Evolutionary conservation across 2,329 filamentous ascomycete species (phyloP), one percentile per base, ranked within the genome.

Genomic region (Beauveria sp.): DNA sequence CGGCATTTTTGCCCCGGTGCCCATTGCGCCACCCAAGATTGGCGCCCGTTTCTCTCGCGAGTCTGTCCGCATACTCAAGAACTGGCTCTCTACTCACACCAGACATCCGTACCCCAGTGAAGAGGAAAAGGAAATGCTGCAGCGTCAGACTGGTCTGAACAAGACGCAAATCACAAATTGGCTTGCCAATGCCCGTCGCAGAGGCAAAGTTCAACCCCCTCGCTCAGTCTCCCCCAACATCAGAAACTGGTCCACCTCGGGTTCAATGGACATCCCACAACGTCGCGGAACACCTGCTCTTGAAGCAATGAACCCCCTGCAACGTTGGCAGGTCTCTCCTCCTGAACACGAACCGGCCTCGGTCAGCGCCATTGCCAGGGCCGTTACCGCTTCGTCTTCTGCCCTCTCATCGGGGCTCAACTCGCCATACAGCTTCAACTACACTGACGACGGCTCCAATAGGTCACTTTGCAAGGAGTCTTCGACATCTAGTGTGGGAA

Each of bases 71-170:
- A 83, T 91, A 46, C 76, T 97, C 55, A 93, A 93, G 74, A 86
- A 87, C 67, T 97, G 92, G 92, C 81, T 96, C 37, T 84, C 87
- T 0, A 86, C 85, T 7, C 91, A 96, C 70, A 84, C 84, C 68
- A 83, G 89, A 57, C 90, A 96, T 67, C 92, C 92, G 0, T 97
- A 96, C 70, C 92, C 92, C 5, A 92, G 85, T 40, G 91, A 96
- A 48, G 86, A 91, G 62, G 90, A 96, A 70, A 96, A 93, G 69
- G 89, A 92, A 66, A 82, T 85, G 64, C 79, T 97, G 28, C 88
- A 91, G 72, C 81, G 83, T 52, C 83, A 89, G 67, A 96, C 92
- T 1, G 91, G 91, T 8, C 79, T 97, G 46, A 92, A 85, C 71
- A 85, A 90, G 68, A 88, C 82, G 16, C 92, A 97, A 70, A 93